Percentiles rank a stretch among this genome's conserved stretches.
Conservation (phyloP, 2,329 filamentous ascomycete genomes). For the Sporothrix schenckii region DNA sequence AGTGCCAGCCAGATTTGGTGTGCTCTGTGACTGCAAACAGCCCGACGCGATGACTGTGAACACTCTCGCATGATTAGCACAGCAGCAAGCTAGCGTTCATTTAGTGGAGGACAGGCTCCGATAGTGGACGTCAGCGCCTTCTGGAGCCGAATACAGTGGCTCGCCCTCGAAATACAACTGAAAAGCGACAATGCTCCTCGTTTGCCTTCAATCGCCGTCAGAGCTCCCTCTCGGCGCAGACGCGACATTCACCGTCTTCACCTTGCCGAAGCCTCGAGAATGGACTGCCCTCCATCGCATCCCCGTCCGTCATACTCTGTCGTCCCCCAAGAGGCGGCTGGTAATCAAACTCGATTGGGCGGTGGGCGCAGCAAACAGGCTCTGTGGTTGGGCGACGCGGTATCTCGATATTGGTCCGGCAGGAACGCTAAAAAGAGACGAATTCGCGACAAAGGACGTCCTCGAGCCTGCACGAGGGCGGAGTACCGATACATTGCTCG, state of each 20-base stretch:
- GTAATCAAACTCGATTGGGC: constrained; percentile 21
- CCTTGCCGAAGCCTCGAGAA: constrained; percentile 3
- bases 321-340: constrained; percentile 19
- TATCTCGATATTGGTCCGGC: constrained; percentile 23
- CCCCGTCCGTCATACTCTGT: neutral
- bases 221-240: neutral
- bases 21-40: neutral
- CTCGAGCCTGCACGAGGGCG: constrained; percentile 5
- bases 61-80: constrained; percentile 19
- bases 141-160: neutral
- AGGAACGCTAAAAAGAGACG: constrained; percentile 29
- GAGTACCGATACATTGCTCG: constrained; percentile 30
- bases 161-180: neutral
- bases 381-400: constrained; percentile 26
- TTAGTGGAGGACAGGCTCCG: neutral
- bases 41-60: constrained; percentile 13
- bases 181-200: neutral
- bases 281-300: neutral
- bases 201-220: neutral
- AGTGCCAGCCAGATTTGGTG: neutral
- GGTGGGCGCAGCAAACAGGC: constrained; percentile 10
- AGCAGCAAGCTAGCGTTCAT: neutral
- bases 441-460: constrained; percentile 28
- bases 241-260: neutral
- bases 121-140: neutral